Base-by-base conservation (phyloP, 148 eudicot genomes). In the Spergularia marina region DNA sequence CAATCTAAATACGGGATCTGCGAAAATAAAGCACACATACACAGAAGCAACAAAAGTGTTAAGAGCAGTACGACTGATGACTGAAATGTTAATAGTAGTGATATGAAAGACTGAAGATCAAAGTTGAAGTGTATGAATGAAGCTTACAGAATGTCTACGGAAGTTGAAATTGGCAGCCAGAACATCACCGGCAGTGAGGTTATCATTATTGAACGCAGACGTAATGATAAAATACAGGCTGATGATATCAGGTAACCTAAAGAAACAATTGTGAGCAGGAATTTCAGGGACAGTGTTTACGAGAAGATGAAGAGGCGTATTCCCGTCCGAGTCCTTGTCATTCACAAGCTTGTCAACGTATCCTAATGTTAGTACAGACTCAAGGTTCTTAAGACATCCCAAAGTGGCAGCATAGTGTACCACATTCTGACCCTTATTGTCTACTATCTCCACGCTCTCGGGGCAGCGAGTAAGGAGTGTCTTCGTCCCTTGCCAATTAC, bases 401-500 rank as follows among this genome's bases (percentile, higher is more conserved):
- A 40, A 69, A 5, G 18, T 69, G n/a, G 72, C 72, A 47, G 72
- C 72, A 69, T 69, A 69, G 52, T 69, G 58, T 10, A 69, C 36
- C 6, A 69, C 72, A 69, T 69, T 69, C 20, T 69, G 72, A 12
- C 55, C 58, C 12, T 69, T 51, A 21, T 53, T 51, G 40, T 69
- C 72, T 0, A 69, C 72, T 21, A 69, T 69, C 18, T 69, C 72
- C 4, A 69, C 11, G 72, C 58, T 20, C 39, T 69, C 72, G 4
- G 58, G 58, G 23, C 72, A 69, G 11, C 17, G 52, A 6, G 39
- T 2, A 9, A 53, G 15, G 1, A 69, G 58, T 57, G 12, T 12
- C 18, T 20, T 13, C 25, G 52, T 51, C 1, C n/a, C 72, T 16
- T 25, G 7, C 30, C 71, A 47, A 18, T 18, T 40, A 12, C 54